phyloP scores from a whole-genome alignment of 176 grass and related monocot genomes.

The Musa itinerans region DNA sequence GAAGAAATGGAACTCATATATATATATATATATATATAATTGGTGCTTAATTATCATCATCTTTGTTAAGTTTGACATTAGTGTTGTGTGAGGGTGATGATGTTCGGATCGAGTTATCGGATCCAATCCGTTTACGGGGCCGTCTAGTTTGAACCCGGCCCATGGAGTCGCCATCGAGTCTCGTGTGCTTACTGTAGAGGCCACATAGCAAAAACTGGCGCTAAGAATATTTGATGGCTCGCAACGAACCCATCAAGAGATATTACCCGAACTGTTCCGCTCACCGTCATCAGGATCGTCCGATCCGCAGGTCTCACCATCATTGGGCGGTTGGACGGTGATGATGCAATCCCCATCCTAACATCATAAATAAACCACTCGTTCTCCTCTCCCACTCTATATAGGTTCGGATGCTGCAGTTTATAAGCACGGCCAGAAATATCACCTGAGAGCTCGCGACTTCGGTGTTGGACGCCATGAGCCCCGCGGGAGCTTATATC shows the following conservation, averaged over 20 bases:
- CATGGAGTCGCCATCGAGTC: too few species aligned
- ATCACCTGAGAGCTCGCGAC: not conserved
- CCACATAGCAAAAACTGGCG: too few species aligned
- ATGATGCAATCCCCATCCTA: not conserved
- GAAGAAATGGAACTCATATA: too few species aligned
- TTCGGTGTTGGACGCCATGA: conserved; percentile 13
- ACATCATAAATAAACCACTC: not conserved
- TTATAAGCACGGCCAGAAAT: not conserved
- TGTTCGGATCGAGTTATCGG: too few species aligned
- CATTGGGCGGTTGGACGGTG: not conserved
- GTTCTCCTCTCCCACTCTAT: not conserved
- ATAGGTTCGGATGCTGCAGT: not conserved
- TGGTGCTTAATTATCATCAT: too few species aligned
- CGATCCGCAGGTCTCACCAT: not conserved
- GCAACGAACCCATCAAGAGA: not conserved
- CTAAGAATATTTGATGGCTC: not conserved
- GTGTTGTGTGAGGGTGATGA: too few species aligned
- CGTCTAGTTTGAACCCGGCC: too few species aligned
- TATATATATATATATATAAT: too few species aligned
- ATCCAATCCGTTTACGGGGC: too few species aligned
- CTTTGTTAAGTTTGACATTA: too few species aligned
- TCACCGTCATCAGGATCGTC: not conserved
- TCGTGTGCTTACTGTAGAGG: too few species aligned
- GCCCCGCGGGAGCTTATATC: conserved; percentile 12
- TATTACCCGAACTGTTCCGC: not conserved